Conservation (phyloP, 2,329 filamentous ascomycete species). For the Dactylella cylindrospora region DNA sequence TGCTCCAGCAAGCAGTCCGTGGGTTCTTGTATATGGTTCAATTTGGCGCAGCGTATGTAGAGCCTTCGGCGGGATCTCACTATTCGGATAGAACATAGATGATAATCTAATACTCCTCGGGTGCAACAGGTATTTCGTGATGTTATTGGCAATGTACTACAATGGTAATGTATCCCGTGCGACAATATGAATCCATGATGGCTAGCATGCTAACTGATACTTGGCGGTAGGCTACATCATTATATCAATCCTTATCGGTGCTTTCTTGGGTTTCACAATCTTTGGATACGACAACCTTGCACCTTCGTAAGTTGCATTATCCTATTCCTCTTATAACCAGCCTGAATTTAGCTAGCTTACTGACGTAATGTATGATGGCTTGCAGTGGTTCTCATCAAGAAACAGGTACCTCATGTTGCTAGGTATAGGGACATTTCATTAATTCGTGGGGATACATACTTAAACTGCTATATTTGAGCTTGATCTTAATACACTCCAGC, state of each 20-base stretch:
- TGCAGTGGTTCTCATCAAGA: slow-evolving; percentile 34
- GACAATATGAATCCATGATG: not conserved
- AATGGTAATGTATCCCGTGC: slow-evolving; percentile 52
- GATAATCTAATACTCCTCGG: not conserved
- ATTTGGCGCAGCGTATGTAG: slow-evolving; percentile 56
- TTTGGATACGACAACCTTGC: slow-evolving; percentile 66
- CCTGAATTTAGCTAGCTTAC: not conserved
- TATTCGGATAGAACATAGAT: not conserved
- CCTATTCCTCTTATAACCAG: not conserved
- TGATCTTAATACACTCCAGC: too few relatives aligned
- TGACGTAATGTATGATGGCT: not conserved
- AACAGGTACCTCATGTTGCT: slow-evolving; percentile 39
- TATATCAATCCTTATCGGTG: slow-evolving; percentile 76
- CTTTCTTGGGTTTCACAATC: slow-evolving; percentile 69
- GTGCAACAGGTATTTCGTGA: slow-evolving; percentile 29
- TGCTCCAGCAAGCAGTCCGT: slow-evolving; percentile 67
- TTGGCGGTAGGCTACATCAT: slow-evolving; percentile 66
- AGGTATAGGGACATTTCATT: too few relatives aligned
- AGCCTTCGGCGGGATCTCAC: not conserved
- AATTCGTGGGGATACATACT: too few relatives aligned
- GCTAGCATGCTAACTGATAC: not conserved
- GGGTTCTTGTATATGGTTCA: slow-evolving; percentile 69
- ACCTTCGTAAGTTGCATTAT: slow-evolving; percentile 18
- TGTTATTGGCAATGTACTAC: slow-evolving; percentile 64
- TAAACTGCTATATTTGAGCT: too few relatives aligned